Evolutionary conservation across 345 rosid genomes (phyloP).

Genomic region (Garcia nutans): DNA sequence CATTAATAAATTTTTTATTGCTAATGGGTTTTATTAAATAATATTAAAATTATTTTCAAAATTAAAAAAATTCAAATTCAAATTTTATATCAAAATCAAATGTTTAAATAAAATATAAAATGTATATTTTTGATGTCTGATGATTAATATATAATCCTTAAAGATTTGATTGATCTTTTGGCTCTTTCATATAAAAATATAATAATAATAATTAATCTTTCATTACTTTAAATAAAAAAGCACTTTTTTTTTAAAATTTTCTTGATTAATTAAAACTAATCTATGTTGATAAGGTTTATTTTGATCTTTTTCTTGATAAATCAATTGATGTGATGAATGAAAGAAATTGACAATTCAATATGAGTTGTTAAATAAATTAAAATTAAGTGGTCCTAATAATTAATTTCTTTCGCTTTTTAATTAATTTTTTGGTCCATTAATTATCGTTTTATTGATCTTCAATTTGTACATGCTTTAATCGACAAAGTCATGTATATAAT

Average conservation of each 20-base stretch:
- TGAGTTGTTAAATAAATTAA: too few species aligned
- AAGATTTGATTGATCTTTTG: background rate
- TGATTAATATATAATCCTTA: background rate
- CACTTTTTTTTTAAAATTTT: background rate
- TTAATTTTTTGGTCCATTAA: background rate
- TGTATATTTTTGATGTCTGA: background rate
- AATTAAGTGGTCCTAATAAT: background rate
- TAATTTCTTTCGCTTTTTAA: background rate
- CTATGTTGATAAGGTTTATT: background rate
- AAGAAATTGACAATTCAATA: background rate
- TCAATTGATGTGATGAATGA: background rate
- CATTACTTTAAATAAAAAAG: background rate
- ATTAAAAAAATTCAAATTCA: too few species aligned
- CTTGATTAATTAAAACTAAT: background rate
- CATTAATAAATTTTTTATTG: too few species aligned
- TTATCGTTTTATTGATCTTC: background rate
- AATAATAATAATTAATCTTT: too few species aligned
- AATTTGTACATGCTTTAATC: background rate
- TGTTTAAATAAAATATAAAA: too few species aligned
- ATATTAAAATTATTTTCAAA: too few species aligned
- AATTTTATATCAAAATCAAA: too few species aligned
- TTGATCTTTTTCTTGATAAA: background rate
- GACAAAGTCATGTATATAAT: background rate
- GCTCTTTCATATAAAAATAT: background rate
- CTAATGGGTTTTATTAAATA: too few species aligned